Percentiles rank a stretch among this genome's conserved stretches.
These are phyloP conservation scores for Acorus gramineus DNA, from an alignment of 106 monocot genomes.

Conservation along the genomic window DNA sequence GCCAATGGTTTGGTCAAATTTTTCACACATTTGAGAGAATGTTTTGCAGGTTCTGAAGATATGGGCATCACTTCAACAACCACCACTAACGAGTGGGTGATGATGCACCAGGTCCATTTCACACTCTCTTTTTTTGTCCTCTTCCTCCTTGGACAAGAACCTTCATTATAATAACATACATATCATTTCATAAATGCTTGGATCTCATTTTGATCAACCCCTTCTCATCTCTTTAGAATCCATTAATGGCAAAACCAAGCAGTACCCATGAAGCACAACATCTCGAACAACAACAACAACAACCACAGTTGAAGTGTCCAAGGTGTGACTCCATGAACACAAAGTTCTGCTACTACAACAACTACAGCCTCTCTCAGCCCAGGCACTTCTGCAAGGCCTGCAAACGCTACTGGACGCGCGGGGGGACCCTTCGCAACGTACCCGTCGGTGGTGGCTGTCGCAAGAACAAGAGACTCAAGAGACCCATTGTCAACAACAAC, in stretches of 20 bases:
- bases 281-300: slow-evolving; percentile 1
- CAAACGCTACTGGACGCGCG: slow-evolving; percentile 33
- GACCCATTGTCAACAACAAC: neutral
- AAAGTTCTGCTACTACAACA: slow-evolving; percentile 79
- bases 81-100: too few species aligned
- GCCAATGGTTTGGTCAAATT: too few species aligned
- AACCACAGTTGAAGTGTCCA: slow-evolving; percentile 34
- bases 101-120: too few species aligned
- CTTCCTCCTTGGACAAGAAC: too few species aligned
- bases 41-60: too few species aligned
- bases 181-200: too few species aligned
- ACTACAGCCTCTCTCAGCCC: slow-evolving; percentile 29
- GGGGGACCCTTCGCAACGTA: slow-evolving; percentile 32
- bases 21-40: too few species aligned
- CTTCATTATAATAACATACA: too few species aligned
- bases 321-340: slow-evolving; percentile 65
- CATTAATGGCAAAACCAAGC: neutral
- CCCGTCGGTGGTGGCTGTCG: slow-evolving; percentile 30
- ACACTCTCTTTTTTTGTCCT: too few species aligned
- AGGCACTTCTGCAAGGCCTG: slow-evolving; percentile 31
- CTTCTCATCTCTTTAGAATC: slow-evolving; percentile 6
- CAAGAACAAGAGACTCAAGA: slow-evolving; percentile 19
- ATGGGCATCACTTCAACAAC: too few species aligned
- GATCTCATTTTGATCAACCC: too few species aligned
- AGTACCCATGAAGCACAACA: too few species aligned